These are phyloP conservation scores for Hyphodiscus sp. DNA, from an alignment of 2,329 filamentous ascomycete genomes.

Conservation along the genomic window DNA sequence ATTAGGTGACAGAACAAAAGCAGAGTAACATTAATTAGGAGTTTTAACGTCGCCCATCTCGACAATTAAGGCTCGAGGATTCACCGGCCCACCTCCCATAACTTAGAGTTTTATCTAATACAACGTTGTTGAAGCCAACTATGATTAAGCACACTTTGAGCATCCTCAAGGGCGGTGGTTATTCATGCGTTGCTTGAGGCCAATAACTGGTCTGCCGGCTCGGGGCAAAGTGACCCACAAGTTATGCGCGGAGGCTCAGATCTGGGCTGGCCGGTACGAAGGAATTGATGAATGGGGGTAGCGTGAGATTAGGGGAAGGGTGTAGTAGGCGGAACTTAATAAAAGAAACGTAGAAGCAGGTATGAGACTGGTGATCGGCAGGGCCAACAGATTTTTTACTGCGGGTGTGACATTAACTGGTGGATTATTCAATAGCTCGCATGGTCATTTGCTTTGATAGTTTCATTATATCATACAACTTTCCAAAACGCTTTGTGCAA, in stretches of 20 bases:
- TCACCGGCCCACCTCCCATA: too few species aligned
- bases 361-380: slow-evolving; percentile 8
- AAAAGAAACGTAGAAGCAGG: slow-evolving; percentile 7
- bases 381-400: slow-evolving; percentile 5
- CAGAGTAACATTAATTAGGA: too few species aligned
- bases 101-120: neutral
- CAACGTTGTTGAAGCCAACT: slow-evolving; percentile 3
- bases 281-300: slow-evolving; percentile 1
- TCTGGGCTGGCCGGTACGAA: neutral
- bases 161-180: slow-evolving; percentile 3
- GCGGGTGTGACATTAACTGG: slow-evolving; percentile 1
- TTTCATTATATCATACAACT: slow-evolving; percentile 4
- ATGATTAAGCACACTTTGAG: slow-evolving; percentile 3
- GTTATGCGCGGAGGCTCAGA: slow-evolving; percentile 1
- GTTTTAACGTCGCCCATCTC: too few species aligned
- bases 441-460: slow-evolving; percentile 6
- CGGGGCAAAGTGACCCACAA: neutral
- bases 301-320: slow-evolving; percentile 5
- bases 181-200: slow-evolving; percentile 5
- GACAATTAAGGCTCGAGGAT: too few species aligned
- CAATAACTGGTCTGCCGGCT: neutral
- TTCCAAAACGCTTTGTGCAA: slow-evolving; percentile 4
- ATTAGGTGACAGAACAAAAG: too few species aligned
- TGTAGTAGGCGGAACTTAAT: neutral
- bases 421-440: slow-evolving; percentile 4